Evolutionary conservation across 805 yeast species (phyloP).

Genomic region (Saccharomycopsis lassenensis): DNA sequence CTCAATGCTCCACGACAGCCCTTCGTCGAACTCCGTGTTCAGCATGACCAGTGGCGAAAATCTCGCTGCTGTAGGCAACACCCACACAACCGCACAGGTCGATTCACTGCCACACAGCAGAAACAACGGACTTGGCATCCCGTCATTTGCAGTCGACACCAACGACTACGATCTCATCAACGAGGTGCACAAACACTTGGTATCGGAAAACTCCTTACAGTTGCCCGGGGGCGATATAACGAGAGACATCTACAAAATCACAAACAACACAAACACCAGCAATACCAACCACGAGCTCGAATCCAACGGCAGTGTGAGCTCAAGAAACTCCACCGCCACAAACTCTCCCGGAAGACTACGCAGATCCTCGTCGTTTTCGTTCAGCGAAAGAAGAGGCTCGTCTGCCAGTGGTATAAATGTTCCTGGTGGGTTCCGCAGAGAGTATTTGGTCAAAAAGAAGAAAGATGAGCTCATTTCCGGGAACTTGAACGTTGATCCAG

Average conservation of each 20-base stretch:
- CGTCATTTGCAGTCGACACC: constrained; percentile 14
- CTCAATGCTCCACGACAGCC: constrained; percentile 13
- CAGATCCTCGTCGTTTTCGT: constrained; percentile 16
- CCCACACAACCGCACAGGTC: no score
- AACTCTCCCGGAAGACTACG: neutral
- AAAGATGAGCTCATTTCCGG: constrained; percentile 5
- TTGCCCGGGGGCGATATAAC: constrained; percentile 28
- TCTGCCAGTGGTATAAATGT: constrained; percentile 59
- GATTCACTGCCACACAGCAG: no score
- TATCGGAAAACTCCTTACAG: constrained; percentile 18
- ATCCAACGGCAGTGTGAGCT: constrained; percentile 1
- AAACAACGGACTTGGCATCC: constrained; percentile 9
- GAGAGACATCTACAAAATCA: constrained; percentile 26
- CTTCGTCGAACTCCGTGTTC: constrained; percentile 15
- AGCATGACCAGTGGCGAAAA: constrained; percentile 10
- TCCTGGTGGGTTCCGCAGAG: constrained; percentile 79
- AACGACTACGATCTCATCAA: constrained; percentile 15
- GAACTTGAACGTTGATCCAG: neutral
- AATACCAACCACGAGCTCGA: neutral
- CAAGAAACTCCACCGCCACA: neutral
- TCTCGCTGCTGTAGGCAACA: no score
- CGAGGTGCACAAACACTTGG: constrained; percentile 18
- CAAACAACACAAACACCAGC: constrained; percentile 12
- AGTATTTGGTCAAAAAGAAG: constrained; percentile 38
- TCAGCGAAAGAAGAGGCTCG: constrained; percentile 40